phyloP scores from a whole-genome alignment of 73 alveolate genomes.

The Durusdinium trenchii region DNA sequence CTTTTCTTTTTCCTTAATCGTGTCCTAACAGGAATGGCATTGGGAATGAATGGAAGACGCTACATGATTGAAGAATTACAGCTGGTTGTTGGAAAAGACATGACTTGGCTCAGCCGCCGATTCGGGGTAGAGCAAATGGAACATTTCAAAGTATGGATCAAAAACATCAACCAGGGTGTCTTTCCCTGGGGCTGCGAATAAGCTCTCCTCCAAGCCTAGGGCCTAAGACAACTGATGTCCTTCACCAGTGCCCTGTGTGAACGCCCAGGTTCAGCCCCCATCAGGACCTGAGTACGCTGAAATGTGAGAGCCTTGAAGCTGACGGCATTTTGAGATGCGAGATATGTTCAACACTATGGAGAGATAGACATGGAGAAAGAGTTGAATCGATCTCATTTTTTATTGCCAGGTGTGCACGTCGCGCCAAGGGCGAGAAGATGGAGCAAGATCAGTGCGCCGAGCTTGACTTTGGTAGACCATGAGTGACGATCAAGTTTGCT shows the following conservation, averaged over 20 bases:
- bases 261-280: conserved; percentile 23
- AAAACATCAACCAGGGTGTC: not conserved
- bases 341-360: not conserved
- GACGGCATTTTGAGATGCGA: not conserved
- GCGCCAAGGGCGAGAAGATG: conserved; percentile 59
- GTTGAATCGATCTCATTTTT: not conserved
- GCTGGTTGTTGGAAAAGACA: too few species aligned
- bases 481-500: too few species aligned
- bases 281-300: conserved; percentile 80
- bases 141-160: not conserved
- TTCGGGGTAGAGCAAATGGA: not conserved
- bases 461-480: not conserved
- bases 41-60: too few species aligned
- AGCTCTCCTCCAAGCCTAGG: not conserved
- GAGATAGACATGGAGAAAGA: not conserved
- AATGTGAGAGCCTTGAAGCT: conserved; percentile 26
- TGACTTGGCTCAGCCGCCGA: too few species aligned
- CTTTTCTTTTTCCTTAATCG: too few species aligned
- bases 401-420: conserved; percentile 66
- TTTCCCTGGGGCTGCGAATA: not conserved
- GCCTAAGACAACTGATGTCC: not conserved
- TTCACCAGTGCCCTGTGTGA: not conserved
- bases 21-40: too few species aligned
- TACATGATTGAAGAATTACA: too few species aligned
- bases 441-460: conserved; percentile 35